Percentiles rank a stretch among this genome's conserved stretches.
These are phyloP conservation scores for Pisolithus marmoratus DNA, from an alignment of 768 basidiomycete genomes.

Conservation along the genomic window DNA sequence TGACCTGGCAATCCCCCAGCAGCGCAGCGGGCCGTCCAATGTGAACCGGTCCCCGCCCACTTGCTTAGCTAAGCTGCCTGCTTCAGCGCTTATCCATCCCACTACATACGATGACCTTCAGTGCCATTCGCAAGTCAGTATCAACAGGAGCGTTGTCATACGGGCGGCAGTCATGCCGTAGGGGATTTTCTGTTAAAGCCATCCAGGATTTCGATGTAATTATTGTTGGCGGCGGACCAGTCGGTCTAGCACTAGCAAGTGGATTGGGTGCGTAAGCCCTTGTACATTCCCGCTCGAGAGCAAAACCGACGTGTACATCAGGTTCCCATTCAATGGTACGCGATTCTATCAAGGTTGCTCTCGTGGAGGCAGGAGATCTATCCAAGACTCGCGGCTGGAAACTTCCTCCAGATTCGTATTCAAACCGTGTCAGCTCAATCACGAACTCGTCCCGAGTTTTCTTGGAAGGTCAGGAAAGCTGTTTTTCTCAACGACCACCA, in stretches of 20 bases:
- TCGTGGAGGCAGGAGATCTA: constrained; percentile 82
- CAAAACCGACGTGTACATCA: constrained; percentile 18
- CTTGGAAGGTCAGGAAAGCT: constrained; percentile 46
- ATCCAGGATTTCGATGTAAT: constrained; percentile 74
- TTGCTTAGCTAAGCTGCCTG: background rate
- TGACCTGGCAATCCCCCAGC: too few relatives aligned
- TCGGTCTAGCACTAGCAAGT: constrained; percentile 82
- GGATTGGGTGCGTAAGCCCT: constrained; percentile 59
- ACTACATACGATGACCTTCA: constrained; percentile 1
- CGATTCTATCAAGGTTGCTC: constrained; percentile 54
- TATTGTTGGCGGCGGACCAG: constrained; percentile 92
- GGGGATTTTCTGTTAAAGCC: constrained; percentile 14
- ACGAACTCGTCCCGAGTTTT: constrained; percentile 69
- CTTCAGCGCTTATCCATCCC: background rate
- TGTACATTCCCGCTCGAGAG: background rate
- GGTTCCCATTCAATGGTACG: constrained; percentile 49
- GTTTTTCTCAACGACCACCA: background rate
- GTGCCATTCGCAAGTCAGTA: constrained; percentile 4
- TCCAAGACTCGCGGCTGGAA: constrained; percentile 65
- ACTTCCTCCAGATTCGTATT: constrained; percentile 48
- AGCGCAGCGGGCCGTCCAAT: too few relatives aligned
- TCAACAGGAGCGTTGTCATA: constrained; percentile 1
- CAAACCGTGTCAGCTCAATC: constrained; percentile 83
- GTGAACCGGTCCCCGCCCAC: too few relatives aligned
- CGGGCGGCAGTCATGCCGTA: constrained; percentile 2